Conservation (phyloP, 179 eudicot species). For the Vitellaria paradoxa region DNA sequence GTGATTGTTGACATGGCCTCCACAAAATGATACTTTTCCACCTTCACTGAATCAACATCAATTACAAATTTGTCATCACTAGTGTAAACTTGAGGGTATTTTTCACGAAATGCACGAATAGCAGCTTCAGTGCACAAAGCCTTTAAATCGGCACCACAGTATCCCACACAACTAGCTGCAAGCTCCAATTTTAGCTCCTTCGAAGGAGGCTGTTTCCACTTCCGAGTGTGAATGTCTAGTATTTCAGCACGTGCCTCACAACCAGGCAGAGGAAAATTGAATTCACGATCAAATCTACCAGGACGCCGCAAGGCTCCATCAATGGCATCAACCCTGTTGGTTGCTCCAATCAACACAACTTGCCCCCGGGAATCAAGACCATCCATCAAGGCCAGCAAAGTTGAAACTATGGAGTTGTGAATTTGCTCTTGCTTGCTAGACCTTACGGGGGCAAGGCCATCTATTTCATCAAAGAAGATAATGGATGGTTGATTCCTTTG, state of each 20-base stretch:
- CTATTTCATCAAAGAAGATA: slow-evolving; percentile 97
- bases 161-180: slow-evolving; percentile 99
- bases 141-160: slow-evolving; percentile 99
- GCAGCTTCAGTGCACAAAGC: slow-evolving; percentile 99
- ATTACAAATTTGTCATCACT: slow-evolving; percentile 96
- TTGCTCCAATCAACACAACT: slow-evolving; percentile 98
- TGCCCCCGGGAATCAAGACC: slow-evolving; percentile 99
- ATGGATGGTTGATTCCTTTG: slow-evolving; percentile 98
- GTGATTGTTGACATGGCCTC: slow-evolving; percentile 98
- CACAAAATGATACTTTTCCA: slow-evolving; percentile 78
- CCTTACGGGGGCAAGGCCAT: slow-evolving; percentile 98
- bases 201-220: slow-evolving; percentile 94
- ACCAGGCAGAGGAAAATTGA: slow-evolving; percentile 94
- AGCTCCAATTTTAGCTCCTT: slow-evolving; percentile 77
- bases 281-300: slow-evolving; percentile 98
- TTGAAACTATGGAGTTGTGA: slow-evolving; percentile 98
- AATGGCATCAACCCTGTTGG: slow-evolving; percentile 96
- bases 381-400: slow-evolving; percentile 97
- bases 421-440: slow-evolving; percentile 99
- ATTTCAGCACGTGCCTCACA: slow-evolving; percentile 98
- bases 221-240: slow-evolving; percentile 91
- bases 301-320: slow-evolving; percentile 99
- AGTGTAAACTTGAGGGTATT: slow-evolving; percentile 98
- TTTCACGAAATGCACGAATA: slow-evolving; percentile 97
- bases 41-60: slow-evolving; percentile 91